Conservation (phyloP, 148 eudicot genomes). For the Nepenthes mirabilis region DNA sequence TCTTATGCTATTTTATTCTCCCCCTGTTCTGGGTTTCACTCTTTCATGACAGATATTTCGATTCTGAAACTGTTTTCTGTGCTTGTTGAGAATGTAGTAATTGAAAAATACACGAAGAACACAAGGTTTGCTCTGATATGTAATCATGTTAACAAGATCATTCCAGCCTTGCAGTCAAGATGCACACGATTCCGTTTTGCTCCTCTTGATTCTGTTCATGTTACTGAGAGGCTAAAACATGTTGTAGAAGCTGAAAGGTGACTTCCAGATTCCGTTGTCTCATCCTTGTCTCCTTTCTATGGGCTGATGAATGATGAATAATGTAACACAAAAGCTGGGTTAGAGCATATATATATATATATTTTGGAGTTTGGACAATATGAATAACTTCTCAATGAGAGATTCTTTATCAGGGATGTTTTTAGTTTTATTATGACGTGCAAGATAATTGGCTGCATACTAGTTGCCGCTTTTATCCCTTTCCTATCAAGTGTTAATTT, state of each 20-base stretch:
- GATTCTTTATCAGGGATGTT: no score
- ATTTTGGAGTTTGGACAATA: no score
- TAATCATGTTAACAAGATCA: constrained; percentile 90
- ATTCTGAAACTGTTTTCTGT: neutral
- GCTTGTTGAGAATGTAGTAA: constrained; percentile 38
- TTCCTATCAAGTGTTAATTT: no score
- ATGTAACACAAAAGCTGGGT: no score
- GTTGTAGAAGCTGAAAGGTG: constrained; percentile 81
- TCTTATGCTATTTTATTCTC: neutral
- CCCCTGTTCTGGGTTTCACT: neutral
- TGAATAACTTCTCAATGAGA: no score
- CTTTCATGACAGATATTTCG: neutral
- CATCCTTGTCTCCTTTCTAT: no score
- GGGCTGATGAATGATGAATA: no score
- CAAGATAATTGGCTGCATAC: no score
- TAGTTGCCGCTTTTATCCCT: no score
- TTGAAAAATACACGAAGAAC: constrained; percentile 90
- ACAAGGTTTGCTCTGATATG: constrained; percentile 90
- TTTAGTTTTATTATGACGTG: no score
- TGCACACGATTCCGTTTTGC: constrained; percentile 96
- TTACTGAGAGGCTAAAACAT: constrained; percentile 70
- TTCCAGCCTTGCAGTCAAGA: constrained; percentile 92
- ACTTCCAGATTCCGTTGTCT: constrained; percentile 7
- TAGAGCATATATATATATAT: no score
- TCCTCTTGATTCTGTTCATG: constrained; percentile 82